Conservation (phyloP, 2,329 filamentous ascomycete species). For the Calonectria pauciramosa region DNA sequence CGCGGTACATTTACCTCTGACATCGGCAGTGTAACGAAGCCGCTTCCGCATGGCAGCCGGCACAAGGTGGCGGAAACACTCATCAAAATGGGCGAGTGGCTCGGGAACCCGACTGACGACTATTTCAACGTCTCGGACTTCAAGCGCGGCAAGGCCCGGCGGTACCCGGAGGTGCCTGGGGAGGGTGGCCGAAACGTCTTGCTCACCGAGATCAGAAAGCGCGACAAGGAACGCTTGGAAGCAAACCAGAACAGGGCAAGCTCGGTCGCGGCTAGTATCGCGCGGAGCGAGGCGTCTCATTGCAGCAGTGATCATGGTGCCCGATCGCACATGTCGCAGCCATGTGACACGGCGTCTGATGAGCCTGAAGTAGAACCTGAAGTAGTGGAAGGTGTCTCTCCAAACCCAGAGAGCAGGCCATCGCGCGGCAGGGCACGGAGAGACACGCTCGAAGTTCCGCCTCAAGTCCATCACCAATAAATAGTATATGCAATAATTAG, state of each 20-base stretch:
- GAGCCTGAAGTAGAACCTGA: neutral
- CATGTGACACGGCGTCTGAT: neutral
- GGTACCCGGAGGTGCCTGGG: conserved; percentile 70
- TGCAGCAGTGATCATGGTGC: neutral
- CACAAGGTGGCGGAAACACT: conserved; percentile 59
- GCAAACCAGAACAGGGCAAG: neutral
- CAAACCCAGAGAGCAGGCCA: neutral
- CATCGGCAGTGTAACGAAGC: fast-evolving
- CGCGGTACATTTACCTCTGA: neutral
- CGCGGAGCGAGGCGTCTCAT: neutral
- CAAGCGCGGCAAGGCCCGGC: conserved; percentile 58
- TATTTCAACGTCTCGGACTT: conserved; percentile 65
- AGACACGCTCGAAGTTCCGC: neutral
- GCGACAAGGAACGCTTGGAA: neutral
- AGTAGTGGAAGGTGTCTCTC: neutral
- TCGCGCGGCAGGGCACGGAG: neutral
- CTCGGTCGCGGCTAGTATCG: neutral
- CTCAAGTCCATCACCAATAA: neutral
- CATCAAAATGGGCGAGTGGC: conserved; percentile 56
- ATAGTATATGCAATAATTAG: neutral
- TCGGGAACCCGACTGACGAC: conserved; percentile 63
- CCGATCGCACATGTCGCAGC: neutral
- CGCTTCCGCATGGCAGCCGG: conserved; percentile 49
- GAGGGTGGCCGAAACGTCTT: conserved; percentile 49
- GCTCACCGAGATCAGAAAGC: neutral